phyloP scores from a whole-genome alignment of 2,329 filamentous ascomycete species.

The Xylaria sp. region DNA sequence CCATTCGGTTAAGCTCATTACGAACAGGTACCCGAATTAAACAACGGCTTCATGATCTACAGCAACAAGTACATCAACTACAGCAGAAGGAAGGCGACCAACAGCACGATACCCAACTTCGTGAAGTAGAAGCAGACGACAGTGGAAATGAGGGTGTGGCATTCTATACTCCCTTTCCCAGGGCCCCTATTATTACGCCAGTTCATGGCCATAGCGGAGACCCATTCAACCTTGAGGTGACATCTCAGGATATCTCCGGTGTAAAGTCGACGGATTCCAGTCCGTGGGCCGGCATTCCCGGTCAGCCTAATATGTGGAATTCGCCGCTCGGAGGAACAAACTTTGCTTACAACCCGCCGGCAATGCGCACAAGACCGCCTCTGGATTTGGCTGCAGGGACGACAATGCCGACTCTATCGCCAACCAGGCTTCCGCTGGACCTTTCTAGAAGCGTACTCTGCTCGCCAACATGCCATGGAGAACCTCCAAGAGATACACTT shows the following conservation, averaged over 20 bases:
- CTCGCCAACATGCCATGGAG: slow-evolving; percentile 5
- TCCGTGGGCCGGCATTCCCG: slow-evolving; percentile 6
- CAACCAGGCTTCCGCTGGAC: slow-evolving; percentile 1
- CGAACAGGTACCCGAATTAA: slow-evolving; percentile 27
- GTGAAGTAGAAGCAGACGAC: slow-evolving; percentile 8
- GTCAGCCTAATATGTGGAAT: slow-evolving; percentile 20
- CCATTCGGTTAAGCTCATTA: slow-evolving; percentile 10
- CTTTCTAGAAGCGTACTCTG: neutral
- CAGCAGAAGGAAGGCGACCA: slow-evolving; percentile 27
- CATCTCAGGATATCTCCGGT: slow-evolving; percentile 10
- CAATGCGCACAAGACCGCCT: slow-evolving; percentile 6
- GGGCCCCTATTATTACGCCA: neutral
- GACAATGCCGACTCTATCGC: neutral
- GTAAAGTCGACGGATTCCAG: neutral
- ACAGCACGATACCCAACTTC: neutral
- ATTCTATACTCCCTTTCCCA: neutral
- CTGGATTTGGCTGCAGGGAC: neutral
- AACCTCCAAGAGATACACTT: neutral
- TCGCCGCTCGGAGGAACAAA: neutral
- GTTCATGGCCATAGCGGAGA: neutral
- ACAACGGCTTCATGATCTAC: slow-evolving; percentile 29
- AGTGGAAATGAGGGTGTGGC: slow-evolving; percentile 4
- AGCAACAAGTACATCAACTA: slow-evolving; percentile 26
- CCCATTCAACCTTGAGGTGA: neutral
- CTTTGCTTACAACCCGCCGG: slow-evolving; percentile 3